Base-by-base conservation (phyloP, 1,284 basidiomycete genomes). In the Laetiporus sulphureus region DNA sequence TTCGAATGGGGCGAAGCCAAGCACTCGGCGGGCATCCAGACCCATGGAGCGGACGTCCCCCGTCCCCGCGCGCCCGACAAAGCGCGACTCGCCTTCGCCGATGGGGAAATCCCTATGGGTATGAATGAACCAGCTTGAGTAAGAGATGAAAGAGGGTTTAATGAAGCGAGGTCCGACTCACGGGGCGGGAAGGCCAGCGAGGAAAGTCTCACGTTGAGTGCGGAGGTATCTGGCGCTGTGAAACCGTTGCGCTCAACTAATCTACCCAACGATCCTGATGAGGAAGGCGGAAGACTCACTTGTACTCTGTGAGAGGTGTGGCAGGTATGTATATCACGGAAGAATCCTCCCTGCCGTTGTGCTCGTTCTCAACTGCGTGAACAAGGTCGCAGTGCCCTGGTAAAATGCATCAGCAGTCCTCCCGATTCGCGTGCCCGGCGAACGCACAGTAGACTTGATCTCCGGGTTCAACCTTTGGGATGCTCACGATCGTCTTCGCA, bases 311-410 rank as follows among this genome's bases (percentile, higher is more conserved):
- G 11, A 88, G 64, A 0, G 87, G 87, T 0, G 79, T 78, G 3
- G 85, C 78, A 0, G 86, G 88, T 44, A 90, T 90, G 58, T 91
- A 91, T 44, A 91, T 56, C 19, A 90, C 86, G 1, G 79, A 81
- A 0, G 84, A 85, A 51, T 89, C 83, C 3, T 64, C 65, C 10
- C 55, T 50, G 0, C 89, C 88, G 6, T 52, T 55, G 56, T 90
- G 84, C 19, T 67, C 58, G 4, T 56, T 47, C 56, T 91, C 87
- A 23, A 91, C 86, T 0, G 80, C 73, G 57, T 91, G 88, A 7
- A 89, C 73, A 20, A 71, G 65, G 56, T 89, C 82, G 44, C 72
- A 74, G 47, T 78, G 73, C 75, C 78, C 77, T 79, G 38, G 2
- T 12, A 40, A 27, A 7, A 20, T 19, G 27, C 21, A 22, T 24